Base-by-base conservation (phyloP, 2,329 filamentous ascomycete species). In the Cladosporium sp. region DNA sequence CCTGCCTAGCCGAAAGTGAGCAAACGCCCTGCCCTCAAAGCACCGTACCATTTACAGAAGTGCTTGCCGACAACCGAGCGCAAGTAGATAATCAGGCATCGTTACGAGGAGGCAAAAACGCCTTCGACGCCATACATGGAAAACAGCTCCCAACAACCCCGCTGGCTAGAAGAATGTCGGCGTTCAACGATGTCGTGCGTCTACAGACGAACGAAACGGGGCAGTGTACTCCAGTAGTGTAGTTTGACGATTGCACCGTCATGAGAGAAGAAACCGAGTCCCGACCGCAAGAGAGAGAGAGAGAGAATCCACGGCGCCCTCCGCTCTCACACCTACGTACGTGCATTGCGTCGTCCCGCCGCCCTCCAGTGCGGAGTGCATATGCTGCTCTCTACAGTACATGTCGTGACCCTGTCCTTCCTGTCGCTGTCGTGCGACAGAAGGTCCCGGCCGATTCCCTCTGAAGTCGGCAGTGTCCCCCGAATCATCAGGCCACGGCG, bases 81-180 rank as follows among this genome's bases (percentile, higher is more conserved):
- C 37, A 48, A 37, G 45, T 36, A n/a, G 7, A 20, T 48, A 24
- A 30, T 5, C 32, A 36, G n/a, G 13, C 32, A 36, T 11, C 37
- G 41, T n/a, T 48, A 48, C 37, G 45, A 48, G 43, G n/a, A n/a
- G n/a, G n/a, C n/a, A n/a, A n/a, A n/a, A n/a, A 27, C 22, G 22
- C 22, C 22, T 27, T 27, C 22, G 22, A 36, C 45, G 45, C 45
- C 36, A 34, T 48, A 48, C 45, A 48, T 36, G 38, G 32, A 47
- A 32, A 30, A 22, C 34, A 20, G 34, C 27, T 19, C n/a, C 27
- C 32, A 18, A 37, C 43, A 47, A 20, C 27, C 7, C 7, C 27
- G 12, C 27, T 12, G 12, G 7, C 7, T 12, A 30, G 27, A 7
- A 30, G 27, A 12, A 30, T 11, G 30, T n/a, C 30, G 30, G 9